phyloP scores from a whole-genome alignment of 176 grass and related monocot genomes.

The Saccharum officinarum region DNA sequence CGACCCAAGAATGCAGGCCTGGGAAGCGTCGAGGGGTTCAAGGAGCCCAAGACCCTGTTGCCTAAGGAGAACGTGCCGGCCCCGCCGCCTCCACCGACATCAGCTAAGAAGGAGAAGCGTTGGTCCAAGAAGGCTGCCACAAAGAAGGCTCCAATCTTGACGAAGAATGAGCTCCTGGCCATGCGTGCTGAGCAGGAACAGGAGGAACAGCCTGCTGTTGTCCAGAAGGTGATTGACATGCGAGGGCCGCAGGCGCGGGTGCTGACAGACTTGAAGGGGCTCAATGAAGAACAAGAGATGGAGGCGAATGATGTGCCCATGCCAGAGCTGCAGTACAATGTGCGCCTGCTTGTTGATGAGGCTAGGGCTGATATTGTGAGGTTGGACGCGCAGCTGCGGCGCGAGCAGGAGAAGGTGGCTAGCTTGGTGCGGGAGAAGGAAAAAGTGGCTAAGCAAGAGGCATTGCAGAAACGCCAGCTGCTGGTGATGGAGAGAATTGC shows the following conservation, averaged over 20 bases:
- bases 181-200: slow-evolving; percentile 55
- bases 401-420: slow-evolving; percentile 64
- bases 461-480: slow-evolving; percentile 54
- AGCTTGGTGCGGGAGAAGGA: slow-evolving; percentile 71
- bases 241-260: slow-evolving; percentile 69
- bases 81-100: neutral
- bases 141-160: slow-evolving; percentile 54
- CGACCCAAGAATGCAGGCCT: slow-evolving; percentile 76
- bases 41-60: slow-evolving; percentile 55
- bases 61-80: slow-evolving; percentile 37
- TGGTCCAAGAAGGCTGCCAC: slow-evolving; percentile 62
- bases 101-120: slow-evolving; percentile 44
- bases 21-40: slow-evolving; percentile 74
- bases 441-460: slow-evolving; percentile 60
- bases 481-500: slow-evolving; percentile 70
- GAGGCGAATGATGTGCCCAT: slow-evolving; percentile 68
- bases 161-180: slow-evolving; percentile 66
- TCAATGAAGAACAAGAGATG: slow-evolving; percentile 65
- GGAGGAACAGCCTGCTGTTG: slow-evolving; percentile 47
- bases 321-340: slow-evolving; percentile 83
- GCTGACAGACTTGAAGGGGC: slow-evolving; percentile 62
- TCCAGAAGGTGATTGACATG: slow-evolving; percentile 83
- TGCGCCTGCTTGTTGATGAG: slow-evolving; percentile 68
- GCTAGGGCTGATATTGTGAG: slow-evolving; percentile 69
- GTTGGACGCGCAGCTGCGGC: slow-evolving; percentile 54